Percentiles rank a stretch among this genome's conserved stretches.
Evolutionary conservation across 2,329 filamentous ascomycete species (phyloP).

Genomic region (Colletotrichum viniferum): DNA sequence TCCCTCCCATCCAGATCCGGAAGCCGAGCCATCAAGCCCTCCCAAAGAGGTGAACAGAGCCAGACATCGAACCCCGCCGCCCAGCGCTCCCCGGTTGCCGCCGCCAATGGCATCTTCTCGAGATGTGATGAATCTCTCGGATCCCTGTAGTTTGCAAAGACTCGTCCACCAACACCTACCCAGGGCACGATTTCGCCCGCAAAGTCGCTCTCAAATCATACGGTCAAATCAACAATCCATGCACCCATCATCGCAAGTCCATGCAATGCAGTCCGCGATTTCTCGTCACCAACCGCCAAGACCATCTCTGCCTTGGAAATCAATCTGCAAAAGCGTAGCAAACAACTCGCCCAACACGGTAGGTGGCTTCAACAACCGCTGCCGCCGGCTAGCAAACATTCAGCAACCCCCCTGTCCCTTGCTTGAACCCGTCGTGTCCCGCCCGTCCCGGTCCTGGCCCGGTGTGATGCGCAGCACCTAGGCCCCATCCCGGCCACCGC

Average conservation of each 20-base stretch:
- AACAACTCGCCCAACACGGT: not conserved
- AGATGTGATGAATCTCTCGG: slow-evolving; percentile 1
- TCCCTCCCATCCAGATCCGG: not conserved
- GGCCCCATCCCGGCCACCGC: not conserved
- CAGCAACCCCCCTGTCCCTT: not conserved
- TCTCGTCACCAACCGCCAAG: slow-evolving; percentile 18
- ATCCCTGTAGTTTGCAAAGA: not conserved
- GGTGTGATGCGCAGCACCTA: not conserved
- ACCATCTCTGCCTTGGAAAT: not conserved
- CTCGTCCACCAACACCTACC: not conserved
- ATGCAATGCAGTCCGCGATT: slow-evolving; percentile 4
- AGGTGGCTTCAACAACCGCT: not conserved
- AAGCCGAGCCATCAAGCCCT: not conserved
- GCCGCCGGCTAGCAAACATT: not conserved
- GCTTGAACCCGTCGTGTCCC: not conserved
- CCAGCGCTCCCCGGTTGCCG: not conserved
- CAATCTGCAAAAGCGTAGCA: not conserved
- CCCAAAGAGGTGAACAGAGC: slow-evolving; percentile 3
- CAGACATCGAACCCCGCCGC: not conserved
- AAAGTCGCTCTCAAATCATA: not conserved
- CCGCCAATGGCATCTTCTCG: slow-evolving; percentile 3
- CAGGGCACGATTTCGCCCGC: not conserved
- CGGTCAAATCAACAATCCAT: not conserved
- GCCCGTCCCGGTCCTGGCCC: not conserved
- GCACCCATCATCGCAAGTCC: not conserved